phyloP scores from a whole-genome alignment of 768 basidiomycete genomes.

The Rhizopogon rudus region DNA sequence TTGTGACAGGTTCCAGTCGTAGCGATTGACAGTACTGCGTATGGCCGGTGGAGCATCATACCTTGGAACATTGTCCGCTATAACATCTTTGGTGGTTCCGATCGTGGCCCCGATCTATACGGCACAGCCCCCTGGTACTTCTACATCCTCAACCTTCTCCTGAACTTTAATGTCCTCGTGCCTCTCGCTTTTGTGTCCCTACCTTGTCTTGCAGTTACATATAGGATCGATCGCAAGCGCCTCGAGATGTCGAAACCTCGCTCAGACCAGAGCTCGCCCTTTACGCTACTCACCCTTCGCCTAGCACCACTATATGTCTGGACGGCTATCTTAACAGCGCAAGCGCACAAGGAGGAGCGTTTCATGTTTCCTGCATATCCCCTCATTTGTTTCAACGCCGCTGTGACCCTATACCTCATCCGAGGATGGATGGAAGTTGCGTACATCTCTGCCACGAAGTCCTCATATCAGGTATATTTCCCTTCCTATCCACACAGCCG shows the following conservation, averaged over 20 bases:
- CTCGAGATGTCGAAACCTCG: constrained; percentile 51
- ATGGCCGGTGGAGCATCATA: constrained; percentile 72
- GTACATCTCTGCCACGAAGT: constrained; percentile 73
- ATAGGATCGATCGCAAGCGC: constrained; percentile 69
- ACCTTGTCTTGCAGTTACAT: constrained; percentile 74
- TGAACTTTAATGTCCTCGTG: constrained; percentile 90
- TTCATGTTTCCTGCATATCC: constrained; percentile 97
- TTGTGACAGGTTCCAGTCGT: constrained; percentile 73
- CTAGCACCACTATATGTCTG: constrained; percentile 93
- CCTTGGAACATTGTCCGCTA: constrained; percentile 94
- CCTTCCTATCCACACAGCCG: not conserved
- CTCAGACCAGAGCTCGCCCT: constrained; percentile 70
- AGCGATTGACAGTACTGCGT: constrained; percentile 79
- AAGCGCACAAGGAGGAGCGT: constrained; percentile 97
- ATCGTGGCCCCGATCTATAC: constrained; percentile 87
- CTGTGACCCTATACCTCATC: constrained; percentile 78
- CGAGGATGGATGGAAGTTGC: constrained; percentile 82
- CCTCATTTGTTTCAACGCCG: constrained; percentile 90
- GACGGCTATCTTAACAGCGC: constrained; percentile 70
- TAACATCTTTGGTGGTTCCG: constrained; percentile 81
- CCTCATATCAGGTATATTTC: constrained; percentile 73
- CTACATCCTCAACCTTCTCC: constrained; percentile 82
- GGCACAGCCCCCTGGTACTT: constrained; percentile 86
- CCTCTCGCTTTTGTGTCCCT: constrained; percentile 78
- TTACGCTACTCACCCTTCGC: constrained; percentile 67